phyloP scores from a whole-genome alignment of 1,284 basidiomycete species.

The Moesziomyces sp. region DNA sequence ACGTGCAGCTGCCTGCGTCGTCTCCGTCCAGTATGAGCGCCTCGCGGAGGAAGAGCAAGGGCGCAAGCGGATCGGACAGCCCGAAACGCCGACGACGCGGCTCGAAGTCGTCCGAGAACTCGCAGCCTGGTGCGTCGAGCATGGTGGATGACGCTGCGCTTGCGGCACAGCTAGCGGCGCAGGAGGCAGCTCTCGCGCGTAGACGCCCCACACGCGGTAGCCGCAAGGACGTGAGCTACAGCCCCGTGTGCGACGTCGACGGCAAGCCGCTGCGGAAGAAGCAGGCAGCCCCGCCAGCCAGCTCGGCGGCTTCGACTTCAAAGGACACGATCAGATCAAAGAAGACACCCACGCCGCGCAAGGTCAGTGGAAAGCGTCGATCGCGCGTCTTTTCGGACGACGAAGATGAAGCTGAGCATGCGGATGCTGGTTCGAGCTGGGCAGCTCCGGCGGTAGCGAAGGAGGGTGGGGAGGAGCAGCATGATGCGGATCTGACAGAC shows the following conservation, averaged over 20 bases:
- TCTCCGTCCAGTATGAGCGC: slow-evolving; percentile 9
- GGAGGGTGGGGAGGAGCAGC: background rate
- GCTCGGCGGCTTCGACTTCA: slow-evolving; percentile 1
- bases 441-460: background rate
- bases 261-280: slow-evolving; percentile 22
- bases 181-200: slow-evolving; percentile 30
- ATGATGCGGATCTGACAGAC: slow-evolving; percentile 28
- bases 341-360: slow-evolving; percentile 1
- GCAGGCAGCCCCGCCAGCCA: slow-evolving; percentile 2
- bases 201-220: slow-evolving; percentile 24
- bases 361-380: slow-evolving; percentile 12
- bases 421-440: background rate
- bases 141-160: slow-evolving; percentile 35
- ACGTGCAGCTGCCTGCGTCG: slow-evolving; percentile 24
- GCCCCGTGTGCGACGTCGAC: slow-evolving; percentile 33
- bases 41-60: slow-evolving; percentile 5
- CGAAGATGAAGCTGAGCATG: slow-evolving; percentile 14
- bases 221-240: slow-evolving; percentile 35
- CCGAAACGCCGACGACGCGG: slow-evolving; percentile 4
- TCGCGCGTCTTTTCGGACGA: slow-evolving; percentile 29
- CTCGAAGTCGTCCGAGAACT: slow-evolving; percentile 17
- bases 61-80: background rate
- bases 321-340: slow-evolving; percentile 12
- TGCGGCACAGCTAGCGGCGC: slow-evolving; percentile 31
- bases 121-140: background rate